A percentile compares a stretch with the other conserved stretches of the same genome.
Evolutionary conservation across 2,329 filamentous ascomycete genomes (phyloP).

Genomic region (Curvularia eragrostidis): DNA sequence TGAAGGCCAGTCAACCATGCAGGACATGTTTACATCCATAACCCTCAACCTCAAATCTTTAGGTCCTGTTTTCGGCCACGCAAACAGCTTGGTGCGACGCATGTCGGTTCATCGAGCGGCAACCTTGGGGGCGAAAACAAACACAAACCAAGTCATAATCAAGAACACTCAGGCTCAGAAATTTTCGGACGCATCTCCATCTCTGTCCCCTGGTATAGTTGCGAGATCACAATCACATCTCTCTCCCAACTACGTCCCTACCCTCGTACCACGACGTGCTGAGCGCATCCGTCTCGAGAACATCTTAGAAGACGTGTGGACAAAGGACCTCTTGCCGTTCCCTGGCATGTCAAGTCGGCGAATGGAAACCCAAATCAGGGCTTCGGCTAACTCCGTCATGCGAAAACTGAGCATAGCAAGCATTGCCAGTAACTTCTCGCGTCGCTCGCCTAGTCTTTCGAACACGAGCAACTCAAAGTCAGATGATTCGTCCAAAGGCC

Average conservation of each 20-base stretch:
- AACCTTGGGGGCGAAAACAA: constrained; percentile 72
- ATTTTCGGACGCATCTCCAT: constrained; percentile 57
- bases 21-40: constrained; percentile 67
- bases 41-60: constrained; percentile 74
- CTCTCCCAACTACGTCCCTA: constrained; percentile 70
- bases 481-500: constrained; percentile 45
- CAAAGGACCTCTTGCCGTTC: constrained; percentile 77
- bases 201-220: constrained; percentile 61
- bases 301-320: constrained; percentile 81
- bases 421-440: constrained; percentile 77
- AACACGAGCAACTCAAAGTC: constrained; percentile 49
- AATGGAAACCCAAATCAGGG: constrained; percentile 75
- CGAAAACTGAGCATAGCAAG: constrained; percentile 84
- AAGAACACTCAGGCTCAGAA: constrained; percentile 80
- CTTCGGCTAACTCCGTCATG: constrained; percentile 85
- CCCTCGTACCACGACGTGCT: constrained; percentile 74
- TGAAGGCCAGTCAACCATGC: constrained; percentile 56
- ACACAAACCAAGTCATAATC: constrained; percentile 78
- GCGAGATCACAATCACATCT: constrained; percentile 81
- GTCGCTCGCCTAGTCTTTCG: constrained; percentile 68
- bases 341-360: constrained; percentile 76
- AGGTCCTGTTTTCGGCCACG: constrained; percentile 76
- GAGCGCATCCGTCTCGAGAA: constrained; percentile 81
- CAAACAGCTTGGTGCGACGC: constrained; percentile 68
- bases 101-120: constrained; percentile 82